Evolutionary conservation across 139 green algal species (phyloP).

Genomic region (Limnomonas spitsbergensis): DNA sequence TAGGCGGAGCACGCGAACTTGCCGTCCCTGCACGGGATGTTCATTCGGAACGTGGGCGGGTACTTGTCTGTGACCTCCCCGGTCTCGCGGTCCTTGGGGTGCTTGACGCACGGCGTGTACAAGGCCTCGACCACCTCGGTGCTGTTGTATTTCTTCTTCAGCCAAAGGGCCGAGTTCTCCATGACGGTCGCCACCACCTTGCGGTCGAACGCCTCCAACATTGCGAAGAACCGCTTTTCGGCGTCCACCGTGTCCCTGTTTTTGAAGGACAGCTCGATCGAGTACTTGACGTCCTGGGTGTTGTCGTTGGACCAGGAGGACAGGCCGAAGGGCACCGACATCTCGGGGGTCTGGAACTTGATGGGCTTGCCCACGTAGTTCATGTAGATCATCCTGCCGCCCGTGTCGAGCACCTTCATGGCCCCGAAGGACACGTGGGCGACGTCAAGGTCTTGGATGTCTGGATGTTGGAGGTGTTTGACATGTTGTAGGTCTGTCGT

Average conservation of each 20-base stretch:
- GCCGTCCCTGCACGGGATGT: neutral
- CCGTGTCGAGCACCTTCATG: neutral
- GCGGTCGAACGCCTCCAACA: constrained; percentile 2
- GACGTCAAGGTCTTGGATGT: neutral
- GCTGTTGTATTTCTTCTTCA: neutral
- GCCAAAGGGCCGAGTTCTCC: constrained; percentile 3
- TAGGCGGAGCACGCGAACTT: neutral
- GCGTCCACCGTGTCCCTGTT: neutral
- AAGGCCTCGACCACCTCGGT: constrained; percentile 4
- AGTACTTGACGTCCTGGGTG: neutral
- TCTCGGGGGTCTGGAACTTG: constrained; percentile 3
- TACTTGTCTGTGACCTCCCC: constrained; percentile 6
- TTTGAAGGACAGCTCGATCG: constrained; percentile 1
- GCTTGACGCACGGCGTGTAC: neutral
- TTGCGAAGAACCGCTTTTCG: neutral
- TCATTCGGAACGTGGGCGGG: constrained; percentile 6
- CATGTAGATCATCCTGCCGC: neutral
- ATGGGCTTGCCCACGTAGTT: neutral
- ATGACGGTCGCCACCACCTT: neutral
- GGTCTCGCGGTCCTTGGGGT: constrained; percentile 9
- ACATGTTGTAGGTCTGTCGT: too few species aligned
- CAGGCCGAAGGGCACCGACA: constrained; percentile 7
- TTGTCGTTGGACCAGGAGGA: neutral
- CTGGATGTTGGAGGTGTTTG: too few species aligned
- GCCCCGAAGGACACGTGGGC: neutral